These are phyloP conservation scores for Penicillium goetzii DNA, from an alignment of 495 filamentous ascomycete genomes.

Conservation along the genomic window DNA sequence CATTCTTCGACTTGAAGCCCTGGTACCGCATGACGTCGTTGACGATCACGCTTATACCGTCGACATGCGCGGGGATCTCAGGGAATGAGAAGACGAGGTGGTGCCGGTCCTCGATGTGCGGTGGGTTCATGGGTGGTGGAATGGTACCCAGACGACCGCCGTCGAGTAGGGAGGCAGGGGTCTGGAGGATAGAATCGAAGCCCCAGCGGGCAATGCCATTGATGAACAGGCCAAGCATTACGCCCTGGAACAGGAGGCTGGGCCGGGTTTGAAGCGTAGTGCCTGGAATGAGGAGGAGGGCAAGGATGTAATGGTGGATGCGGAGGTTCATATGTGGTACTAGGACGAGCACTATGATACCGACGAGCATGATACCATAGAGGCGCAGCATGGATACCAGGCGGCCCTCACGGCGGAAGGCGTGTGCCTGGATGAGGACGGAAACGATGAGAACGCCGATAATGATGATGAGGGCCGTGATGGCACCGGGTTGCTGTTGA, in stretches of 20 bases:
- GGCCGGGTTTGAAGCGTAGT: slow-evolving; percentile 62
- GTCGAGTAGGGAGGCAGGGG: slow-evolving; percentile 53
- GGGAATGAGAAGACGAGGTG: slow-evolving; percentile 55
- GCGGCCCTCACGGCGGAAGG: slow-evolving; percentile 68
- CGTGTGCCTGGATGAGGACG: slow-evolving; percentile 62
- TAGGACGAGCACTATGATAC: slow-evolving; percentile 51
- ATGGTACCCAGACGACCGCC: slow-evolving; percentile 51
- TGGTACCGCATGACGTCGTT: slow-evolving; percentile 62
- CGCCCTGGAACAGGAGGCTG: slow-evolving; percentile 60
- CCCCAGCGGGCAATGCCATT: slow-evolving; percentile 70
- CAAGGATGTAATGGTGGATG: slow-evolving; percentile 69
- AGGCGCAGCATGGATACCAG: slow-evolving; percentile 66
- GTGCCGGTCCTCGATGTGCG: slow-evolving; percentile 36
- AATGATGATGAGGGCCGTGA: slow-evolving; percentile 66
- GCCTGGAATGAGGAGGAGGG: slow-evolving; percentile 59
- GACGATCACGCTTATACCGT: slow-evolving; percentile 60
- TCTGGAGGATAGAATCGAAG: slow-evolving; percentile 65
- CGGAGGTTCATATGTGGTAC: slow-evolving; percentile 63
- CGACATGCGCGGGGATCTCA: slow-evolving; percentile 39
- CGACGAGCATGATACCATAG: slow-evolving; percentile 57
- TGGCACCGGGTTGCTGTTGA: slow-evolving; percentile 73
- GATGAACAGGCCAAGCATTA: slow-evolving; percentile 67
- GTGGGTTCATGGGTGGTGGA: slow-evolving; percentile 47
- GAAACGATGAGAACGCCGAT: slow-evolving; percentile 57
- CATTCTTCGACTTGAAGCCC: slow-evolving; percentile 45